A percentile compares a stretch with the other conserved stretches of the same genome.
Conservation (phyloP, 257 asterid genomes). For the Nicotiana sylvestris region DNA sequence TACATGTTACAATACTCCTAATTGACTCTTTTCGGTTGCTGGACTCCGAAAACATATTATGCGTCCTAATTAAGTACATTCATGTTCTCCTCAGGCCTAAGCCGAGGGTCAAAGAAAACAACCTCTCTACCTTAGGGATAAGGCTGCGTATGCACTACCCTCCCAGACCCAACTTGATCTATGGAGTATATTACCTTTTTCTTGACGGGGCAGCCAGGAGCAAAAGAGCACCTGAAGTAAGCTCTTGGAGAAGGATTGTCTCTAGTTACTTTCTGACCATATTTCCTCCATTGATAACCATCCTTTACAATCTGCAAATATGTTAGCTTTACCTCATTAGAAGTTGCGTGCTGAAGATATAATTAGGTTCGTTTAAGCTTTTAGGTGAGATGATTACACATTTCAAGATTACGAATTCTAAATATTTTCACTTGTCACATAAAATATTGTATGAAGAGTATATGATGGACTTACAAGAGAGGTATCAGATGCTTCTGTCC, state of each 20-base stretch:
- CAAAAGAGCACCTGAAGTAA: constrained; percentile 90
- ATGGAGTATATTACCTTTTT: constrained; percentile 56
- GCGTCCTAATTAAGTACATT: too few species aligned
- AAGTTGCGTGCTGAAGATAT: background rate
- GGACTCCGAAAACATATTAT: too few species aligned
- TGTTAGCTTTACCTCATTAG: background rate
- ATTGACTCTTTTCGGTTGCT: too few species aligned
- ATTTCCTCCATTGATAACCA: constrained; percentile 96
- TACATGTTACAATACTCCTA: too few species aligned
- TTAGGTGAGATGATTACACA: background rate
- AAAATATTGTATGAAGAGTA: background rate
- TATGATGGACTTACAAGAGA: constrained; percentile 62
- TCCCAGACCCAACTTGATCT: too few species aligned
- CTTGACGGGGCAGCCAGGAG: constrained; percentile 88
- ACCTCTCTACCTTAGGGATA: too few species aligned
- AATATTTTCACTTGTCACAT: too few species aligned
- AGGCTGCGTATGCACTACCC: too few species aligned
- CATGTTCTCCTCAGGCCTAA: too few species aligned
- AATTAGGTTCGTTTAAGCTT: background rate
- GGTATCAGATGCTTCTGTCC: constrained; percentile 75
- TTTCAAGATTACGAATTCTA: too few species aligned
- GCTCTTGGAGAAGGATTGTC: constrained; percentile 97
- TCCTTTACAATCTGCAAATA: constrained; percentile 70
- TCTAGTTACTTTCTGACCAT: constrained; percentile 93
- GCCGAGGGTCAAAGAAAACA: too few species aligned